Percentiles rank a stretch among this genome's conserved stretches.
Conservation (phyloP, 306 rosid genomes). For the Senna siamea region DNA sequence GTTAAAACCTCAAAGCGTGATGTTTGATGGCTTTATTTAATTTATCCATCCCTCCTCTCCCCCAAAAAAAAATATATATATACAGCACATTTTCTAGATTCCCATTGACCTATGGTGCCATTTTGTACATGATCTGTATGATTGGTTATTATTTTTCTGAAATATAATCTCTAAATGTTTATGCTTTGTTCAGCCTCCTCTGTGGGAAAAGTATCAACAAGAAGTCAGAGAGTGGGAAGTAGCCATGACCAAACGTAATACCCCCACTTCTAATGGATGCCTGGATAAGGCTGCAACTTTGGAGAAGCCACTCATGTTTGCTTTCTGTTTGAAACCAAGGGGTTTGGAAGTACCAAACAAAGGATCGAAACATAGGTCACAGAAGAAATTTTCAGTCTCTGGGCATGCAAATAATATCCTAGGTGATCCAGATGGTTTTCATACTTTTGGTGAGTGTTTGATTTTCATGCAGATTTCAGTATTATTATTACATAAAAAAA, state of each 20-base stretch:
- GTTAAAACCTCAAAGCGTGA: too few species aligned
- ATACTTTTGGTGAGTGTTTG: conserved; percentile 59
- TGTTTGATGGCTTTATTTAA: too few species aligned
- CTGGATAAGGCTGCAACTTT: conserved; percentile 51
- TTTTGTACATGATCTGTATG: conserved; percentile 17
- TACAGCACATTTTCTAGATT: too few species aligned
- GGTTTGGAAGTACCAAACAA: conserved; percentile 81
- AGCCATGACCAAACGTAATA: conserved; percentile 53
- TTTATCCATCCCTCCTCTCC: too few species aligned
- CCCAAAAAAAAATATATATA: too few species aligned
- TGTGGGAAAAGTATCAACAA: conserved; percentile 83
- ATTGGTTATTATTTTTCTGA: conserved; percentile 17
- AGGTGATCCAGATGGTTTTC: conserved; percentile 74
- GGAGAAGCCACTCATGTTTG: conserved; percentile 94
- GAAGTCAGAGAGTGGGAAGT: conserved; percentile 84
- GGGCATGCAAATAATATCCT: conserved; percentile 56
- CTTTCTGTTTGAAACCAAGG: conserved; percentile 94
- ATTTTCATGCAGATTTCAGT: conserved; percentile 16
- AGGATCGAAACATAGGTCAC: conserved; percentile 87
- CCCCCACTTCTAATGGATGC: conserved; percentile 51
- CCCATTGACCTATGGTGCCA: too few species aligned
- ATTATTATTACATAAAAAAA: too few species aligned
- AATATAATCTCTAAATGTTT: conserved; percentile 3
- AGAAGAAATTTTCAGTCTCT: conserved; percentile 68
- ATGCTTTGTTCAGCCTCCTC: conserved; percentile 67